Evolutionary conservation across 257 asterid species (phyloP).

Genomic region (Lavandula angustifolia): DNA sequence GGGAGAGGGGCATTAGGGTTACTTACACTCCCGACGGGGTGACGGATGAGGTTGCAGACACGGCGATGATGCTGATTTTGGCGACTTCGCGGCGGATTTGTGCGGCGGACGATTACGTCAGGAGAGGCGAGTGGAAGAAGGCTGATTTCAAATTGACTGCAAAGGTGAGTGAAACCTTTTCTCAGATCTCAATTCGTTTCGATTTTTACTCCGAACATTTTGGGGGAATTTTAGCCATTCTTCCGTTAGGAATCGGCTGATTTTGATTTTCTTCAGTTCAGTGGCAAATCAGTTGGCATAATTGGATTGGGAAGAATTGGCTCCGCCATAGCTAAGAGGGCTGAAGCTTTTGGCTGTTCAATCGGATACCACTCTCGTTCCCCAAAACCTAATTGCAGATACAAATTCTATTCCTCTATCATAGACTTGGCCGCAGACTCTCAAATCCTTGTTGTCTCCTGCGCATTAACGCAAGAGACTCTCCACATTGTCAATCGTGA

Average conservation of each 20-base stretch:
- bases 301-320: conserved; percentile 81
- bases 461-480: conserved; percentile 61
- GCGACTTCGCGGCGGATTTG: conserved; percentile 58
- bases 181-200: background rate
- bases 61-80: conserved; percentile 48
- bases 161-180: conserved; percentile 46
- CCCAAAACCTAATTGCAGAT: conserved; percentile 41
- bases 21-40: conserved; percentile 57
- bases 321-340: conserved; percentile 73
- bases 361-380: conserved; percentile 62
- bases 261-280: conserved; percentile 46
- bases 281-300: conserved; percentile 72
- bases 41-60: conserved; percentile 63
- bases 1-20: conserved; percentile 57
- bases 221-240: background rate
- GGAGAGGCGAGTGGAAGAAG: conserved; percentile 51
- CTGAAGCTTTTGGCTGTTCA: conserved; percentile 69
- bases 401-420: conserved; percentile 48
- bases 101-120: conserved; percentile 44
- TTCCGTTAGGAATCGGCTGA: background rate
- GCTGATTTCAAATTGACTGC: conserved; percentile 46
- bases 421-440: conserved; percentile 53
- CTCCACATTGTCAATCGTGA: conserved; percentile 56
- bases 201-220: background rate
- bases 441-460: conserved; percentile 60